Evolutionary conservation across 1,139 yeast genomes (phyloP), one percentile per base, ranked within the genome.

Genomic region (Schwanniomyces etchellsii): DNA sequence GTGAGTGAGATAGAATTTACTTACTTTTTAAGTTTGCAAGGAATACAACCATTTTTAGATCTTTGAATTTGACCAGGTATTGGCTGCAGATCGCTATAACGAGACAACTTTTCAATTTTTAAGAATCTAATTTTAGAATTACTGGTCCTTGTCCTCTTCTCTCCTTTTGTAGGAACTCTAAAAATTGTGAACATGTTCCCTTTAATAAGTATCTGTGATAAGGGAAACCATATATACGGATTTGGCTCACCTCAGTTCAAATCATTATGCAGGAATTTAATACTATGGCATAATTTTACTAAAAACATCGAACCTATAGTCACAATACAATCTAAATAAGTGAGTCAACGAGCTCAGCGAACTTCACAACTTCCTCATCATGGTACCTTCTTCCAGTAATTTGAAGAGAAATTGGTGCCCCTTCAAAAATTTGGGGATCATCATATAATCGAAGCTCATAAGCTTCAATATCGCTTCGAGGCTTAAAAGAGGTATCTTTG

Each of bases 381-480:
- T 55, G 55, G 49, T 68, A 73, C 42, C 79, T 57, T 43, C 70
- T 63, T 22, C 70, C 76, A 15, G 70, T 60, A 35, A 74, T 50
- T 45, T 73, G 79, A 40, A 73, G 50, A 26, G 61, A 63, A 35
- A 74, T 71, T 24, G 79, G 80, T 4, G 78, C 79, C 28, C 66
- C 74, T 26, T 50, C 50, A 40, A 68, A 70, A 32, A 60, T 55
- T 20, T 52, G 58, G 1, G 70, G 65, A 20, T 48, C 60, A 41
- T 63, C 32, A 47, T 35, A 35, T 10, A 30, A 27, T 5, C 20
- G 16, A 16, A 32, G 24, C 14, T 28, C 37, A 18, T 33, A 34
- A 11, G 17, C 26, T 16, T 34, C 37, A 9, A 28, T 26, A 13
- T 35, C 29, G 12, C 34, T 37, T 24, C 31, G 16, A 7, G 39